Evolutionary conservation across 1,284 basidiomycete genomes (phyloP).

Genomic region (Moniliella sp.): DNA sequence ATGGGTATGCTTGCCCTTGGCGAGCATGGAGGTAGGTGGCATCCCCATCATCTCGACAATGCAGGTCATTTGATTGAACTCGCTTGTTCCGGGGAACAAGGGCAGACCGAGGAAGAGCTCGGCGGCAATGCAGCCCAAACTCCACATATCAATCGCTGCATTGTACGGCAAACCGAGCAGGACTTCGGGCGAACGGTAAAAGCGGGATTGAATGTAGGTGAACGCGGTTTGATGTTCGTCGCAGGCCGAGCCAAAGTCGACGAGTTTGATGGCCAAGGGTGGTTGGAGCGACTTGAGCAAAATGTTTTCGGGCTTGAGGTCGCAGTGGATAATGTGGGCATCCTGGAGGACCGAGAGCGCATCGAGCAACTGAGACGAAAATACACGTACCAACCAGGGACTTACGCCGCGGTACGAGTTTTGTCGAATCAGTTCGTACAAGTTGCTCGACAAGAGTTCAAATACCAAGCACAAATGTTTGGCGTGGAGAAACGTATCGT

Average conservation of each 20-base stretch:
- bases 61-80: slow-evolving; percentile 89
- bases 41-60: slow-evolving; percentile 93
- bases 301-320: slow-evolving; percentile 51
- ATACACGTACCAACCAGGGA: slow-evolving; percentile 89
- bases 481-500: slow-evolving; percentile 87
- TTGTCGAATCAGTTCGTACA: slow-evolving; percentile 98
- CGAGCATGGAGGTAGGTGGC: slow-evolving; percentile 79
- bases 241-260: slow-evolving; percentile 95
- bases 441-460: slow-evolving; percentile 82
- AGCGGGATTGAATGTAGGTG: slow-evolving; percentile 95
- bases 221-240: slow-evolving; percentile 96
- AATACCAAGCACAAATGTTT: slow-evolving; percentile 92
- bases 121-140: slow-evolving; percentile 80
- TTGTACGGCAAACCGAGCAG: slow-evolving; percentile 83
- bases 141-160: slow-evolving; percentile 86
- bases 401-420: slow-evolving; percentile 94
- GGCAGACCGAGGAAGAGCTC: slow-evolving; percentile 89
- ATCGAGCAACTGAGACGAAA: slow-evolving; percentile 82
- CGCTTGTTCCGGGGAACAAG: slow-evolving; percentile 88
- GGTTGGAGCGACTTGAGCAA: slow-evolving; percentile 47
- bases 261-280: slow-evolving; percentile 93
- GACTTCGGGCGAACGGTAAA: slow-evolving; percentile 94
- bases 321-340: slow-evolving; percentile 84
- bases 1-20: slow-evolving; percentile 76
- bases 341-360: slow-evolving; percentile 79